Evolutionary conservation across 306 rosid genomes (phyloP).

Genomic region (Prunus mongolica): DNA sequence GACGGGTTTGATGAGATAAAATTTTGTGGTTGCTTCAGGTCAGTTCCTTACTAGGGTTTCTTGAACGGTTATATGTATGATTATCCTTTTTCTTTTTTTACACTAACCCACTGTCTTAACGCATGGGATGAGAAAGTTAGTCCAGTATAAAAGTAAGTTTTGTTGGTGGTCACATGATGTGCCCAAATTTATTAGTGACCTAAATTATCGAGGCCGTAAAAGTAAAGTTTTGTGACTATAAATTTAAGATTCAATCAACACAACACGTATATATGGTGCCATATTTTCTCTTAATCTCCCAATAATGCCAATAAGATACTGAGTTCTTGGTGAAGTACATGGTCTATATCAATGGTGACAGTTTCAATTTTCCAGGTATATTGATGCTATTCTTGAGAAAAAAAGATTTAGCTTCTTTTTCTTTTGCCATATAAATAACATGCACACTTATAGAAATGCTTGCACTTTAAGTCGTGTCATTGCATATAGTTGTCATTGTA

Average conservation of each 20-base stretch:
- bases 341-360: not conserved
- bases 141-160: not conserved
- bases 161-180: not conserved
- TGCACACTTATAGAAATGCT: not conserved
- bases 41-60: not conserved
- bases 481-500: slow-evolving; percentile 3
- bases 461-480: not conserved
- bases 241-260: not conserved
- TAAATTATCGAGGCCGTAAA: not conserved
- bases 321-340: not conserved
- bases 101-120: not conserved
- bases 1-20: not conserved
- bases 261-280: not conserved
- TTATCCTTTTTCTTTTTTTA: not conserved
- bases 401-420: not conserved
- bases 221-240: not conserved
- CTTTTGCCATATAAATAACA: not conserved
- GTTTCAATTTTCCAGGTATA: not conserved
- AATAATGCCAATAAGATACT: not conserved
- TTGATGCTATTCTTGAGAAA: not conserved
- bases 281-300: not conserved
- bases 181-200: not conserved
- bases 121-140: not conserved
- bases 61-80: not conserved
- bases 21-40: not conserved